Evolutionary conservation across 495 filamentous ascomycete species (phyloP).

Genomic region (Geoglossum glabrum): DNA sequence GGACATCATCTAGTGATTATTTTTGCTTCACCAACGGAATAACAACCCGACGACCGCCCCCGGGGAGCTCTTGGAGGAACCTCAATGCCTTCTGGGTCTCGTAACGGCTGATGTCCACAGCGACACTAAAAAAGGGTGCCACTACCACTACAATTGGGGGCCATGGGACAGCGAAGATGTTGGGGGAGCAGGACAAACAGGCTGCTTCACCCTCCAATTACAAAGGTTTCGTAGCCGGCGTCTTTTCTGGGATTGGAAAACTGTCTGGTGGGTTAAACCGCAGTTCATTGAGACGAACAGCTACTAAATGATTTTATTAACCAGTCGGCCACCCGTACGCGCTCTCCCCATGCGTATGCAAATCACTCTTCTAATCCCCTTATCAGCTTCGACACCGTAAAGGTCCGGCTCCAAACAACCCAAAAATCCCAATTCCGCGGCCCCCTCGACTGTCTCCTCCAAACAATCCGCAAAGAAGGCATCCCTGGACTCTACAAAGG

Average conservation of each 20-base stretch:
- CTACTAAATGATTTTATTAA: neutral
- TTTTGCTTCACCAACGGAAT: too few relatives aligned
- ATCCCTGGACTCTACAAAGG: constrained; percentile 70
- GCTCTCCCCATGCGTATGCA: neutral
- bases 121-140: neutral
- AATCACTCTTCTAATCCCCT: neutral
- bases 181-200: neutral
- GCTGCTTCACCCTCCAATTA: constrained; percentile 26
- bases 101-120: neutral
- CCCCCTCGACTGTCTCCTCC: constrained; percentile 66
- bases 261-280: constrained; percentile 39
- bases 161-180: neutral
- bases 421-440: constrained; percentile 56
- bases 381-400: neutral
- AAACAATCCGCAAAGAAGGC: constrained; percentile 65
- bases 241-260: constrained; percentile 88
- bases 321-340: neutral
- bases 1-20: too few relatives aligned
- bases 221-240: constrained; percentile 83
- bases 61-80: neutral
- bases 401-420: constrained; percentile 80
- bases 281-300: neutral
- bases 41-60: too few relatives aligned
- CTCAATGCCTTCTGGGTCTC: neutral
- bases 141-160: neutral